These are phyloP conservation scores for Laguncularia racemosa DNA, from an alignment of 345 rosid genomes.

Conservation along the genomic window DNA sequence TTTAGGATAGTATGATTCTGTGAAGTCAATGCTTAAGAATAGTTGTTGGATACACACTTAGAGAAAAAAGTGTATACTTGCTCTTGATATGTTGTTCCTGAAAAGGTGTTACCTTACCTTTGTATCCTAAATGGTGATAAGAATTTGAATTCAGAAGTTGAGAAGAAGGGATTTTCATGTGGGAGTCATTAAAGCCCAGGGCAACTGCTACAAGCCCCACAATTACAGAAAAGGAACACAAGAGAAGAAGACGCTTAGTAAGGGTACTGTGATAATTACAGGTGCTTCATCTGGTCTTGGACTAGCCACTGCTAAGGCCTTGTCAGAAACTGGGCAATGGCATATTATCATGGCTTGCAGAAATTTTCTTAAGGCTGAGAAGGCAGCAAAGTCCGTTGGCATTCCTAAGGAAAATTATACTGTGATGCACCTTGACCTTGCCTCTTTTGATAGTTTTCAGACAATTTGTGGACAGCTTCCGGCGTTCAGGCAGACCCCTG, in stretches of 20 bases:
- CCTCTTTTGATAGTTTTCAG: conserved; percentile 88
- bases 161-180: no score
- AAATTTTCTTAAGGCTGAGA: conserved; percentile 85
- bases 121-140: conserved; percentile 22
- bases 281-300: conserved; percentile 91
- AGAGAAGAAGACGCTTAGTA: conserved; percentile 72
- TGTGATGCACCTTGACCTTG: conserved; percentile 86
- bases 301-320: conserved; percentile 75
- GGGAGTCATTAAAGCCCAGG: conserved; percentile 53
- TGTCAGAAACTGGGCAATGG: conserved; percentile 87
- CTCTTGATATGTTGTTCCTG: no score
- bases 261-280: conserved; percentile 65
- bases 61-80: no score
- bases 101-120: no score
- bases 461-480: conserved; percentile 70
- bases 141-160: conserved; percentile 27
- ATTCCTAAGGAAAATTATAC: conserved; percentile 75
- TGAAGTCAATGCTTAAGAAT: no score
- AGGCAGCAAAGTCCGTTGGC: conserved; percentile 81
- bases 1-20: no score
- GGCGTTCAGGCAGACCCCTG: conserved; percentile 55
- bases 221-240: conserved; percentile 26
- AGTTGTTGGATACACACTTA: no score
- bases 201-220: conserved; percentile 51
- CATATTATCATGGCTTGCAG: conserved; percentile 89